Evolutionary conservation across 495 filamentous ascomycete genomes (phyloP).

Genomic region (Talaromyces borbonicus): DNA sequence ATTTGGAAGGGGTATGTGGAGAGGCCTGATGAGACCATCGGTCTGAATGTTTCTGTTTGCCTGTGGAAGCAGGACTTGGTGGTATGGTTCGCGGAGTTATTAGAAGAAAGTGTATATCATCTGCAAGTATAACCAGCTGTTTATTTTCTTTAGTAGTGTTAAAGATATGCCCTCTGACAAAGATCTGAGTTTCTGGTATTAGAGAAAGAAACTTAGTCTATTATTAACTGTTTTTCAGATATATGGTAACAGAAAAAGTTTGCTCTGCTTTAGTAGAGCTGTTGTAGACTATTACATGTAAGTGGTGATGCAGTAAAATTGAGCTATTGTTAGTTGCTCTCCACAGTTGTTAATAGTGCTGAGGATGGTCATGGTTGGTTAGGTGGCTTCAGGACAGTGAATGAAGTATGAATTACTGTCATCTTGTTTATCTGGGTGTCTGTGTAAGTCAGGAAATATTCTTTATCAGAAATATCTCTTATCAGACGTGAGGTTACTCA

Average conservation of each 20-base stretch:
- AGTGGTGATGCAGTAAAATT: constrained; percentile 11
- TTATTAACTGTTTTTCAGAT: constrained; percentile 11
- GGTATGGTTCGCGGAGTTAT: background rate
- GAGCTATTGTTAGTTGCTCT: constrained; percentile 8
- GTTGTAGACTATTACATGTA: constrained; percentile 12
- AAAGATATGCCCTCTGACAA: constrained; percentile 11
- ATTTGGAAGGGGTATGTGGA: background rate
- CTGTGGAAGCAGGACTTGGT: constrained; percentile 8
- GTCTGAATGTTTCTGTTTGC: constrained; percentile 8
- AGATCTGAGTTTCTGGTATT: constrained; percentile 1
- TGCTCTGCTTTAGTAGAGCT: constrained; percentile 5
- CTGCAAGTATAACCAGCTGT: constrained; percentile 10
- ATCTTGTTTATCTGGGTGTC: background rate
- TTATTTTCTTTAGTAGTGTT: constrained; percentile 12
- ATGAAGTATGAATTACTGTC: background rate
- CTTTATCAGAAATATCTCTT: background rate
- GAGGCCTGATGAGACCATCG: constrained; percentile 7
- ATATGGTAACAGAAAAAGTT: constrained; percentile 11
- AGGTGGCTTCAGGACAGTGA: background rate
- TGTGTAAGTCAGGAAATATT: no score
- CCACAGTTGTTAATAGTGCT: constrained; percentile 5
- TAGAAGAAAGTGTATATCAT: constrained; percentile 13
- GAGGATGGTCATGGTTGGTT: background rate
- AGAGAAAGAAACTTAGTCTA: constrained; percentile 12
- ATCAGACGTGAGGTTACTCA: constrained; percentile 3